These are phyloP conservation scores for Bacterosira constricta DNA, from an alignment of 108 stramenopile species.

Conservation along the genomic window DNA sequence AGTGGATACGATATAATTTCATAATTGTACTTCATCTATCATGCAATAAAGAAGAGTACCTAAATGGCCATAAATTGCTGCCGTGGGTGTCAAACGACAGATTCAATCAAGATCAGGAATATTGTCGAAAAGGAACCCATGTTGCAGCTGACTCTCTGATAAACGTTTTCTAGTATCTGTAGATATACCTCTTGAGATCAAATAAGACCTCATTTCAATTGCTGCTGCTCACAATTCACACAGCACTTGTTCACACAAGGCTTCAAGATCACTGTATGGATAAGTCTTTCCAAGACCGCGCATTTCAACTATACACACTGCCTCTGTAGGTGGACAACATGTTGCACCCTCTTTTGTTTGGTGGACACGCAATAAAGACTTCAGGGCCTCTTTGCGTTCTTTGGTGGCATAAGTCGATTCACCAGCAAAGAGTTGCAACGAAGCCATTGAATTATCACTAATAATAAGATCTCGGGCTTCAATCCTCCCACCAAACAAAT, in stretches of 20 bases:
- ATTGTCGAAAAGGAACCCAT: too few relatives aligned
- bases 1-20: too few relatives aligned
- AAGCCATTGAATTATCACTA: constrained; percentile 16
- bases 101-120: too few relatives aligned
- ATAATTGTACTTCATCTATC: too few relatives aligned
- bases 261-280: constrained; percentile 30
- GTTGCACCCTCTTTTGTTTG: background rate
- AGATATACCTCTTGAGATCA: too few relatives aligned
- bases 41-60: too few relatives aligned
- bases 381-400: constrained; percentile 10
- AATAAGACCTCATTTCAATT: too few relatives aligned
- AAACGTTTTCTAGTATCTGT: too few relatives aligned
- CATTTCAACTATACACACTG: constrained; percentile 14
- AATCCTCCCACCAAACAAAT: background rate
- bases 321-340: constrained; percentile 15
- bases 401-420: constrained; percentile 20
- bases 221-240: constrained; percentile 2
- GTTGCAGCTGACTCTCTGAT: too few relatives aligned
- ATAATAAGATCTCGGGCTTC: background rate
- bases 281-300: constrained; percentile 20
- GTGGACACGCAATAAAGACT: constrained; percentile 5
- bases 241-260: constrained; percentile 6
- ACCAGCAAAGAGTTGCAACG: constrained; percentile 35
- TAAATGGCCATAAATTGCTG: too few relatives aligned
- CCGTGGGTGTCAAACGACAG: too few relatives aligned